Evolutionary conservation across 441 rosid species (phyloP).

Genomic region (Mallotus repandus): DNA sequence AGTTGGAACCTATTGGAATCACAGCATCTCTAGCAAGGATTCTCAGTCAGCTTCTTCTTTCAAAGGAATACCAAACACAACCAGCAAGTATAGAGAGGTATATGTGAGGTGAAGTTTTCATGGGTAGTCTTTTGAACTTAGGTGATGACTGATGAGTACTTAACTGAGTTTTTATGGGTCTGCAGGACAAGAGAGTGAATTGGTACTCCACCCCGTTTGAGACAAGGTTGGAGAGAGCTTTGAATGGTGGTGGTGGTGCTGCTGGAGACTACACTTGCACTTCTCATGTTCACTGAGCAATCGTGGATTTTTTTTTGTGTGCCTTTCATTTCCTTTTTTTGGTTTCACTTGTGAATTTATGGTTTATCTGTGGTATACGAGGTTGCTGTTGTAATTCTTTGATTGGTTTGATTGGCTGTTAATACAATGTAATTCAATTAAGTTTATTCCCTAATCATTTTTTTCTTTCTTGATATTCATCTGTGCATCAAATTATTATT

Average conservation of each 20-base stretch:
- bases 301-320: not conserved
- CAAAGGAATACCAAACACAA: constrained; percentile 69
- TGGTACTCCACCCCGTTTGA: constrained; percentile 71
- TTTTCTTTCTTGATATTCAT: not conserved
- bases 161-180: constrained; percentile 17
- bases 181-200: constrained; percentile 63
- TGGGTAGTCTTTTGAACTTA: not conserved
- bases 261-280: not conserved
- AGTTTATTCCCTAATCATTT: not conserved
- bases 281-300: not conserved
- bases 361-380: constrained; percentile 8
- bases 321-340: not conserved
- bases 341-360: constrained; percentile 2
- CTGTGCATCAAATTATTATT: not conserved
- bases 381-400: constrained; percentile 18
- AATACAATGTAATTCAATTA: constrained; percentile 5
- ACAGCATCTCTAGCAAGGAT: constrained; percentile 31
- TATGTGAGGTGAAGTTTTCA: constrained; percentile 16
- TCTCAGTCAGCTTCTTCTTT: constrained; percentile 48
- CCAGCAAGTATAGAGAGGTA: constrained; percentile 78
- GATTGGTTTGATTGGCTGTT: constrained; percentile 16
- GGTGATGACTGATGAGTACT: constrained; percentile 8
- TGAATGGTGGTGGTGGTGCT: constrained; percentile 34
- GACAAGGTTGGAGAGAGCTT: constrained; percentile 62
- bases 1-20: constrained; percentile 68